Conservation (phyloP, 2,329 filamentous ascomycete species). For the Exophiala sideris region DNA sequence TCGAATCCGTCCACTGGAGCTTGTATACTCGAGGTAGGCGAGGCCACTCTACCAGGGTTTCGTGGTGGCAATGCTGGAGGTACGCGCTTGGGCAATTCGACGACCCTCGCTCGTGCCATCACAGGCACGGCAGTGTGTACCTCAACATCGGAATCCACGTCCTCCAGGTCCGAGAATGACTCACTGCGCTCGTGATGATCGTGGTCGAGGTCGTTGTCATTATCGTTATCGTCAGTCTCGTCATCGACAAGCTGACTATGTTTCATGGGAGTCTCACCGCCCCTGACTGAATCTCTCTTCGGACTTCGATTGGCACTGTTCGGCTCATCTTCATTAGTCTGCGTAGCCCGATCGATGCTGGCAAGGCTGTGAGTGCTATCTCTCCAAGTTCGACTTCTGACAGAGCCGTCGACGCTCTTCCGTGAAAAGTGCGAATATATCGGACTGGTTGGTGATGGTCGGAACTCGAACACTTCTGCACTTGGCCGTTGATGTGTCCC, state of each 20-base stretch:
- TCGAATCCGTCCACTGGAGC: slow-evolving; percentile 32
- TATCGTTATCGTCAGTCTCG: neutral
- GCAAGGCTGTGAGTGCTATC: slow-evolving; percentile 65
- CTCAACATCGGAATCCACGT: slow-evolving; percentile 35
- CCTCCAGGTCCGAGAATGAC: slow-evolving; percentile 27
- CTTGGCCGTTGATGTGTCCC: slow-evolving; percentile 69
- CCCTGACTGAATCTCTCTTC: slow-evolving; percentile 22
- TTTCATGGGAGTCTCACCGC: slow-evolving; percentile 13
- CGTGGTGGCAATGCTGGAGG: slow-evolving; percentile 74
- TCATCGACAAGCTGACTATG: slow-evolving; percentile 23
- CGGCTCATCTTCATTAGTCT: slow-evolving; percentile 61
- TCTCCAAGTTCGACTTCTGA: slow-evolving; percentile 64
- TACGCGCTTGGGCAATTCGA: slow-evolving; percentile 77
- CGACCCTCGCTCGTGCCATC: slow-evolving; percentile 72
- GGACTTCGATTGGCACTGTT: slow-evolving; percentile 54
- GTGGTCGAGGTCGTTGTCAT: too few relatives aligned
- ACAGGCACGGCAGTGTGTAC: slow-evolving; percentile 62
- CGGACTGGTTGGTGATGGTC: slow-evolving; percentile 72
- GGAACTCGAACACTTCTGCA: slow-evolving; percentile 79
- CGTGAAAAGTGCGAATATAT: slow-evolving; percentile 56
- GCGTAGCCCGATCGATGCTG: slow-evolving; percentile 59
- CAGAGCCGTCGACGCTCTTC: slow-evolving; percentile 70
- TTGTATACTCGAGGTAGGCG: slow-evolving; percentile 28
- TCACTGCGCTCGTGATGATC: slow-evolving; percentile 9
- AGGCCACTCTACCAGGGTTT: slow-evolving; percentile 54